Conservation (phyloP, 1,139 yeast species). For the Suhomyces panamericanus region DNA sequence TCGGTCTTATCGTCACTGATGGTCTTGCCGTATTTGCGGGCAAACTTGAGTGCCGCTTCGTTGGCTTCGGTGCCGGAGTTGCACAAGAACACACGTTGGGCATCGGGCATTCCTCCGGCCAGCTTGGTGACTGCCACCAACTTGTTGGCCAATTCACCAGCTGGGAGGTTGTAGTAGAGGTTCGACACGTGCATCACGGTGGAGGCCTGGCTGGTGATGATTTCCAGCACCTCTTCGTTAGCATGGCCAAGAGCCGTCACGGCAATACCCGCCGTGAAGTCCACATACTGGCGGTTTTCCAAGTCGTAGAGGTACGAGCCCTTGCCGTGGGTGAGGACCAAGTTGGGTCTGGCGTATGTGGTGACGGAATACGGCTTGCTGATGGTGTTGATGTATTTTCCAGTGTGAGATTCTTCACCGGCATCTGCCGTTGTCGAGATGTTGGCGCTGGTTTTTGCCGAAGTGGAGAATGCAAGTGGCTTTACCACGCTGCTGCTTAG, state of each 20-base stretch:
- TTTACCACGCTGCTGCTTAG: not conserved
- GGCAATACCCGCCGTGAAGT: conserved; percentile 94
- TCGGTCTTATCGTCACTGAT: conserved; percentile 61
- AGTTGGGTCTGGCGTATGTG: conserved; percentile 77
- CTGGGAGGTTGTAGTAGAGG: conserved; percentile 79
- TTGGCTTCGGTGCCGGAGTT: conserved; percentile 97
- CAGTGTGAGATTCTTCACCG: conserved; percentile 23
- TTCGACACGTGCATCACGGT: conserved; percentile 83
- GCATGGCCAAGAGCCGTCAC: conserved; percentile 94
- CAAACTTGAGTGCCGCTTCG: conserved; percentile 96
- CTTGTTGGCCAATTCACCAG: conserved; percentile 74
- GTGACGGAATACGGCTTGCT: conserved; percentile 66
- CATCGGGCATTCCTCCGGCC: conserved; percentile 77
- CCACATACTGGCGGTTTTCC: conserved; percentile 76
- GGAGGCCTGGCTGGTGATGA: conserved; percentile 68
- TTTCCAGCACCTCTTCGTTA: conserved; percentile 67
- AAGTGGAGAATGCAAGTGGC: not conserved
- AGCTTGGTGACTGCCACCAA: conserved; percentile 67
- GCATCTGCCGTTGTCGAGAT: conserved; percentile 18
- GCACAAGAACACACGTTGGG: conserved; percentile 81
- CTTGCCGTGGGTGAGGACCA: conserved; percentile 68
- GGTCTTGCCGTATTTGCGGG: conserved; percentile 76
- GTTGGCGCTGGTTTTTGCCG: not conserved
- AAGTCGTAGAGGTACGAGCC: conserved; percentile 77
- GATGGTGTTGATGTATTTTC: conserved; percentile 35